A percentile compares a stretch with the other conserved stretches of the same genome.
Conservation (phyloP, 257 asterid genomes). For the Orobanche coerulescens region DNA sequence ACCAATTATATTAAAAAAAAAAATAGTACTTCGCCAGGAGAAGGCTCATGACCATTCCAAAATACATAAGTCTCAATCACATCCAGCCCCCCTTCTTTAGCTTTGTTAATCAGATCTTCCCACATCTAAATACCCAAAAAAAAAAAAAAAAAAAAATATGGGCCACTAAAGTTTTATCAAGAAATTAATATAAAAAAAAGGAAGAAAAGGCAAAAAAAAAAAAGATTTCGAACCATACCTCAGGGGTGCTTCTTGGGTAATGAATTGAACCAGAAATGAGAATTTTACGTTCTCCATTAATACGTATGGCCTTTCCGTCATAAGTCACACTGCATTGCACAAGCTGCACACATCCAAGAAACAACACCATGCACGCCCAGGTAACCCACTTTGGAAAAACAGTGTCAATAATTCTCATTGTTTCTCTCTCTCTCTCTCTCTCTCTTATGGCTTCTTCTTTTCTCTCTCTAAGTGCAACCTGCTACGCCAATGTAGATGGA, state of each 20-base stretch:
- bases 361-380: constrained; percentile 34
- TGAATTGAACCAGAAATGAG: constrained; percentile 91
- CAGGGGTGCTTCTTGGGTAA: constrained; percentile 93
- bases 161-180: not conserved
- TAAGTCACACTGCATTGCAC: constrained; percentile 61
- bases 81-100: constrained; percentile 85
- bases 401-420: constrained; percentile 32
- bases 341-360: constrained; percentile 43
- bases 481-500: constrained; percentile 21
- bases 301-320: constrained; percentile 60
- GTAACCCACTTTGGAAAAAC: constrained; percentile 36
- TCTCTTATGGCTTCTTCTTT: constrained; percentile 6
- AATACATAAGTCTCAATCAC: constrained; percentile 82
- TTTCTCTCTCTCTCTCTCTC: constrained; percentile 22
- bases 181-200: not conserved
- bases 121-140: constrained; percentile 68
- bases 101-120: constrained; percentile 79
- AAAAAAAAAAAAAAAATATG: not conserved
- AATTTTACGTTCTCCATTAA: constrained; percentile 65
- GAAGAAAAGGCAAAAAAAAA: not conserved
- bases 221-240: constrained; percentile 44
- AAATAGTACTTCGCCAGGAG: constrained; percentile 58
- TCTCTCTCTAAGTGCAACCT: constrained; percentile 5
- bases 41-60: constrained; percentile 89
- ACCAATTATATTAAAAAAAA: constrained; percentile 7